phyloP scores from a whole-genome alignment of 371 early-diverging fungal species.

The Rhizopus microsporus region DNA sequence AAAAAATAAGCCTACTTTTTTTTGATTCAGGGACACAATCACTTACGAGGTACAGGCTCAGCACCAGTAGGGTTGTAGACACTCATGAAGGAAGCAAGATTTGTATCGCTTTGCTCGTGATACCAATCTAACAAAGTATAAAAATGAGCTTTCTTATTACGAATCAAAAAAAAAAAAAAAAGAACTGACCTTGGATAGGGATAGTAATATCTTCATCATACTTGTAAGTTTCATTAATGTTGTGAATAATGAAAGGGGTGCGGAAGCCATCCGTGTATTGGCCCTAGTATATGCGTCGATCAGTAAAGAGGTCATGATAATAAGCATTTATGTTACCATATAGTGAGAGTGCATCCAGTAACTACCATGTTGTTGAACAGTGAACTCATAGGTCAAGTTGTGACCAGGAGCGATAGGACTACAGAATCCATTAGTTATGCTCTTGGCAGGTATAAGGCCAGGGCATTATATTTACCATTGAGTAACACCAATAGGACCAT shows the following conservation, averaged over 20 bases:
- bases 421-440: neutral
- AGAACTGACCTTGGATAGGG: slow-evolving; percentile 50
- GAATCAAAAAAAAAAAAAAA: neutral
- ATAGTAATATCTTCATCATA: slow-evolving; percentile 74
- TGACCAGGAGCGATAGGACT: slow-evolving; percentile 43
- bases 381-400: slow-evolving; percentile 63
- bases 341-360: slow-evolving; percentile 37
- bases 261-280: slow-evolving; percentile 86
- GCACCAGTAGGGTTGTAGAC: slow-evolving; percentile 66
- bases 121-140: slow-evolving; percentile 60
- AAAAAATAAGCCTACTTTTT: neutral
- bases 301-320: neutral
- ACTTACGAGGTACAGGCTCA: slow-evolving; percentile 61
- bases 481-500: slow-evolving; percentile 68
- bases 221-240: slow-evolving; percentile 57
- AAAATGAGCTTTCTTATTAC: slow-evolving; percentile 6
- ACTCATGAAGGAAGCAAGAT: slow-evolving; percentile 49
- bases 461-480: slow-evolving; percentile 46
- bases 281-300: slow-evolving; percentile 26
- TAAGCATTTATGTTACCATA: slow-evolving; percentile 24
- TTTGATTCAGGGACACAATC: neutral
- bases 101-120: slow-evolving; percentile 48
- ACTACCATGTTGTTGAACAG: slow-evolving; percentile 39
- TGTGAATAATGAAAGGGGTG: slow-evolving; percentile 72
- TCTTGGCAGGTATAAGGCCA: neutral